Evolutionary conservation across 495 filamentous ascomycete genomes (phyloP).

Genomic region (Trichoderma erinaceum): DNA sequence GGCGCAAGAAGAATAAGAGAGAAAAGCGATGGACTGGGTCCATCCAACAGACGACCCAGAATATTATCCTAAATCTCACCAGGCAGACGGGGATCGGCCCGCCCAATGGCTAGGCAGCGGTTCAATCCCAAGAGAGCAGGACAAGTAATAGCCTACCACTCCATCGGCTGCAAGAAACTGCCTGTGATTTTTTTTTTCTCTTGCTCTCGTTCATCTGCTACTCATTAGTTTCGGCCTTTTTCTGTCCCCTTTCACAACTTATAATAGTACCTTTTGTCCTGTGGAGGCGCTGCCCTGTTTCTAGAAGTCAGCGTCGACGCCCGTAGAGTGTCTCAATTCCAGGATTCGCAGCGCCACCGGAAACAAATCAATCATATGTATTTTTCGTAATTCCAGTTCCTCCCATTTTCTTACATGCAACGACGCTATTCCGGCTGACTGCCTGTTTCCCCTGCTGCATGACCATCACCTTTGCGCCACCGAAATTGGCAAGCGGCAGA

Average conservation of each 20-base stretch:
- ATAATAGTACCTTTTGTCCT: neutral
- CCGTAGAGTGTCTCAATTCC: neutral
- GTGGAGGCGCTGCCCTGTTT: neutral
- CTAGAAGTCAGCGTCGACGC: slow-evolving; percentile 12
- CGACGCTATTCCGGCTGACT: too few relatives aligned
- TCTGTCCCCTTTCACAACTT: neutral
- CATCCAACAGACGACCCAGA: neutral
- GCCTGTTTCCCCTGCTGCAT: too few relatives aligned
- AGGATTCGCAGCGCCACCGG: neutral
- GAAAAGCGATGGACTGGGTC: neutral
- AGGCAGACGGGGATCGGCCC: neutral
- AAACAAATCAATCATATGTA: neutral
- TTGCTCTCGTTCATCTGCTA: neutral
- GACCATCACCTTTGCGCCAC: neutral
- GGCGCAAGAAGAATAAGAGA: neutral
- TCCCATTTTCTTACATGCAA: neutral
- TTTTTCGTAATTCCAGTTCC: neutral
- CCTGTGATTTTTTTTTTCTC: neutral
- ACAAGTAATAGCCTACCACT: neutral
- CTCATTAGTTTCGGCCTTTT: neutral
- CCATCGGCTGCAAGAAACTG: neutral
- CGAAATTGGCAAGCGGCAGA: neutral
- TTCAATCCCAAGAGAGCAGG: neutral
- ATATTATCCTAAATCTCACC: neutral
- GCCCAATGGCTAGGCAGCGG: neutral